Evolutionary conservation across 2,329 filamentous ascomycete genomes (phyloP).

Genomic region (Talaromyces marneffei): DNA sequence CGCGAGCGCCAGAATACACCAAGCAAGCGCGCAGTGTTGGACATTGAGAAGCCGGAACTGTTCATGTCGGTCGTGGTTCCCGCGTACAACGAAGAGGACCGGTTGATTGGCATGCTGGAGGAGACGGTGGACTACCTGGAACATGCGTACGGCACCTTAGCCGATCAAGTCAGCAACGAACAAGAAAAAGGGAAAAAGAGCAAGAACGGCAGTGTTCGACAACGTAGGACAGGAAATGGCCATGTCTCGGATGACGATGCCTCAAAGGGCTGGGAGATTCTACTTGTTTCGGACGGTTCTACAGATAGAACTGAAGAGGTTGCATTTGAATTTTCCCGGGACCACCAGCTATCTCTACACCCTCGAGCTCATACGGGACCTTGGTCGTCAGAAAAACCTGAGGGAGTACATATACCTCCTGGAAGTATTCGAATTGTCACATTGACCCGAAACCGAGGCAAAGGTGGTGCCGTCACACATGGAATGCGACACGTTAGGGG

Average conservation of each 20-base stretch:
- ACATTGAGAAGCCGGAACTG: conserved; percentile 62
- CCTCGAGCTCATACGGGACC: conserved; percentile 45
- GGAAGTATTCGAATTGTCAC: conserved; percentile 75
- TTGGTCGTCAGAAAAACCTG: conserved; percentile 43
- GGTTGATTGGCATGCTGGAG: conserved; percentile 76
- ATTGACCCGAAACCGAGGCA: conserved; percentile 78
- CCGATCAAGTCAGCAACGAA: conserved; percentile 14
- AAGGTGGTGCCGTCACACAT: conserved; percentile 91
- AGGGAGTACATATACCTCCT: conserved; percentile 56
- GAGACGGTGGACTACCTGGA: conserved; percentile 87
- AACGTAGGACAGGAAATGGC: conserved; percentile 20
- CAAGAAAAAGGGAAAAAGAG: neutral
- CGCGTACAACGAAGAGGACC: conserved; percentile 87
- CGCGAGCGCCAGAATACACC: conserved; percentile 47
- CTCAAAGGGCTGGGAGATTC: conserved; percentile 74
- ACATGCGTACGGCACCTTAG: conserved; percentile 59
- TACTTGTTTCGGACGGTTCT: conserved; percentile 87
- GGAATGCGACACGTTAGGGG: conserved; percentile 89
- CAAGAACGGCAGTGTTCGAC: conserved; percentile 6
- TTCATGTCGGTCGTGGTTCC: conserved; percentile 89
- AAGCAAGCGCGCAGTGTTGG: conserved; percentile 33
- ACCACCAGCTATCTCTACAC: conserved; percentile 52
- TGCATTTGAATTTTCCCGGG: conserved; percentile 71
- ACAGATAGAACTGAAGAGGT: conserved; percentile 73
- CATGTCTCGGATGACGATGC: conserved; percentile 22